These are phyloP conservation scores for Melampsora abietis-canadensis DNA, from an alignment of 1,284 basidiomycete species.

Conservation along the genomic window DNA sequence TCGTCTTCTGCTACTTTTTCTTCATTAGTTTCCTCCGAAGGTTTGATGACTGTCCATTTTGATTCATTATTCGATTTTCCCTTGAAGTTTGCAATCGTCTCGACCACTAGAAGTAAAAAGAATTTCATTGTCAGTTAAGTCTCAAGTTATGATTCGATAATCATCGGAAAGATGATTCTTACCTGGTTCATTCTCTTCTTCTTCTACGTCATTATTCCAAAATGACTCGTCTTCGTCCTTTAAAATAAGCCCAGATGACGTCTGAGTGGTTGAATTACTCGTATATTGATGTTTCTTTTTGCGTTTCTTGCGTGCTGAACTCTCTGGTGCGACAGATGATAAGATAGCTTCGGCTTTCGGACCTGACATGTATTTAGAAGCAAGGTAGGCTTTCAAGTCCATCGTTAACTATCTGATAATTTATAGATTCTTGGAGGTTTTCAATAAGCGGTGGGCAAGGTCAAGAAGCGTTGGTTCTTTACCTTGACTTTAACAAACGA, in stretches of 20 bases:
- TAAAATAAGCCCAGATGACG: slow-evolving; percentile 32
- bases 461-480: not conserved
- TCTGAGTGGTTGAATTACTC: not conserved
- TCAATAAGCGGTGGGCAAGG: not conserved
- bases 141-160: not conserved
- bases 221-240: slow-evolving; percentile 16
- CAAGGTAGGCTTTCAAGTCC: slow-evolving; percentile 58
- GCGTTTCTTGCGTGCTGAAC: slow-evolving; percentile 63
- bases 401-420: not conserved
- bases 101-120: slow-evolving; percentile 12
- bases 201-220: slow-evolving; percentile 45
- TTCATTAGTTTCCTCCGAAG: slow-evolving; percentile 52
- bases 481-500: not conserved
- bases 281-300: slow-evolving; percentile 62
- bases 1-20: slow-evolving; percentile 51
- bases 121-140: not conserved
- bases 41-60: slow-evolving; percentile 36
- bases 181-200: slow-evolving; percentile 23
- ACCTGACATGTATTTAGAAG: slow-evolving; percentile 81
- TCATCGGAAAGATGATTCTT: not conserved
- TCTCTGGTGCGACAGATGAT: slow-evolving; percentile 59
- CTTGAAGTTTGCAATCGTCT: slow-evolving; percentile 36
- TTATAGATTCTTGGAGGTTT: not conserved
- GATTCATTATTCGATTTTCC: slow-evolving; percentile 31
- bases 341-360: slow-evolving; percentile 94